Base-by-base conservation (phyloP, 345 rosid genomes). In the Isatis tinctoria region DNA sequence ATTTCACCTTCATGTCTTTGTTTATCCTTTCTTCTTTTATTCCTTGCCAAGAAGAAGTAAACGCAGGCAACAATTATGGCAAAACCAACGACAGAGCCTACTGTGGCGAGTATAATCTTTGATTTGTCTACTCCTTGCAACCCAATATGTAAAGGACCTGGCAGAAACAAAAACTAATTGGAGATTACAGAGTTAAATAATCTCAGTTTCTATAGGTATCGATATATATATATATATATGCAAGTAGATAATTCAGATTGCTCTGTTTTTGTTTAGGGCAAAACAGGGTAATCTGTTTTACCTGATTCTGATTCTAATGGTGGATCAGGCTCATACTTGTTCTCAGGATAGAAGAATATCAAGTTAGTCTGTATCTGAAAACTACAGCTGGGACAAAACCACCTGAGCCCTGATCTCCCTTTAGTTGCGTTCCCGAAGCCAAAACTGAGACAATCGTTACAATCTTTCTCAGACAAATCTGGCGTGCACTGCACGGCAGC, bases 21-120 rank as follows among this genome's bases (percentile, higher is more conserved):
- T 37, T 36, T 61, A 14, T 37, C 39, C n/a, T 53, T 73, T 64
- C 65, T 73, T 64, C 71, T 73, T 53, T 32, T 10, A 33, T 54
- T 53, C 57, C 71, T 65, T 43, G 2, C 54, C 65, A 73, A 54
- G 22, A 73, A 6, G 56, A 65, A 64, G 71, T 32, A 63, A 32
- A 73, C 16, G 28, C 57, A 64, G 11, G 24, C 6, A 41, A 64
- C 4, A 12, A 73, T 64, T 40, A 73, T 5, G 26, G 27, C 6
- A 64, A 64, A 32, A 28, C 69, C 60, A 64, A 54, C 47, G n/a
- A 54, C 64, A 30, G 70, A 53, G 14, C 61, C 18, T 22, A 65
- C 47, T 6, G 16, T 73, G 26, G 70, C 64, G 0, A 64, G 6
- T 10, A 73, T 32, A 20, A 64, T 40, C 3, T 16, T 43, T 11